Evolutionary conservation across 208 protist species (phyloP).

Genomic region (Willaertia magna): DNA sequence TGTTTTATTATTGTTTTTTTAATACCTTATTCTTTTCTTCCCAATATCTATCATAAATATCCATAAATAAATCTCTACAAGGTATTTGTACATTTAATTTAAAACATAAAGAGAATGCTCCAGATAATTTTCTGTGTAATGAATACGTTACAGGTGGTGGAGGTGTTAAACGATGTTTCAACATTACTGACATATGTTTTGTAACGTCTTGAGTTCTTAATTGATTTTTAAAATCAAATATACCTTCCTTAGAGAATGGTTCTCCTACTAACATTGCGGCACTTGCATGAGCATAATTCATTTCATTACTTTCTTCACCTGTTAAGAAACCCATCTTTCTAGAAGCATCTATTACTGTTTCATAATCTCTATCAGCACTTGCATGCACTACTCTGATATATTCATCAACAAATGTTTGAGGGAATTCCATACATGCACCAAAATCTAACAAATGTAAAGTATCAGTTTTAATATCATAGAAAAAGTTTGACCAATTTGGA

Average conservation of each 20-base stretch:
- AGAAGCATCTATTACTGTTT: slow-evolving; percentile 65
- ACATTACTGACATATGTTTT: slow-evolving; percentile 70
- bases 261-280: slow-evolving; percentile 70
- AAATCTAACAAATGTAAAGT: slow-evolving; percentile 74
- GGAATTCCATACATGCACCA: slow-evolving; percentile 72
- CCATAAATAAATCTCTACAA: slow-evolving; percentile 43
- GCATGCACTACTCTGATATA: slow-evolving; percentile 79
- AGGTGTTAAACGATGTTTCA: slow-evolving; percentile 64
- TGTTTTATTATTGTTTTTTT: neutral
- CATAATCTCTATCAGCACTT: slow-evolving; percentile 49
- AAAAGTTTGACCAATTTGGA: slow-evolving; percentile 89
- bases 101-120: slow-evolving; percentile 74
- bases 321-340: slow-evolving; percentile 84
- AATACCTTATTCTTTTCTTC: neutral
- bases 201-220: slow-evolving; percentile 62
- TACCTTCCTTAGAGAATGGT: slow-evolving; percentile 55
- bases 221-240: slow-evolving; percentile 68
- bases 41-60: slow-evolving; percentile 4
- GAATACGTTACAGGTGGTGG: slow-evolving; percentile 81
- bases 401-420: slow-evolving; percentile 53
- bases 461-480: slow-evolving; percentile 61
- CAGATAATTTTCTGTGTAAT: slow-evolving; percentile 81
- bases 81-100: slow-evolving; percentile 63
- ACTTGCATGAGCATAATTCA: slow-evolving; percentile 69
- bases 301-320: slow-evolving; percentile 66